These are phyloP conservation scores for Fusarium irregulare DNA, from an alignment of 2,329 filamentous ascomycete species.

Conservation along the genomic window DNA sequence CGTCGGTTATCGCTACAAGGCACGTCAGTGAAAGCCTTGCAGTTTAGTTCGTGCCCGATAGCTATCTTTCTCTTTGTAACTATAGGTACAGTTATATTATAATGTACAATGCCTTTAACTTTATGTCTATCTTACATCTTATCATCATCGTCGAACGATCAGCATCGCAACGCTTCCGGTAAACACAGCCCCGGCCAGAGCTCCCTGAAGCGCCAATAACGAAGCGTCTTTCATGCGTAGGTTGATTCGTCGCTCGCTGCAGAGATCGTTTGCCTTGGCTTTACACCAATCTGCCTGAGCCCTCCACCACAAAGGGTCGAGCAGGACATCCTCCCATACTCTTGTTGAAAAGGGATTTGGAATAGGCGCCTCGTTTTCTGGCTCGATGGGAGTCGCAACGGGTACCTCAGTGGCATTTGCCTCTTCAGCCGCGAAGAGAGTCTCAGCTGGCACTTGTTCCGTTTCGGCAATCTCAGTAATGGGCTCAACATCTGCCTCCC, in stretches of 20 bases:
- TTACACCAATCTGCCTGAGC: conserved; percentile 61
- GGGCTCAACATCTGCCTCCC: conserved; percentile 6
- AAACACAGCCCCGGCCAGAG: conserved; percentile 71
- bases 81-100: conserved; percentile 23
- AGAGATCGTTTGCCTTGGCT: conserved; percentile 66
- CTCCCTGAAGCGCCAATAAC: conserved; percentile 74
- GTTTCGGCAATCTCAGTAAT: conserved; percentile 9
- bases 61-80: not conserved
- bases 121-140: conserved; percentile 32
- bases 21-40: not conserved
- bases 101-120: conserved; percentile 36
- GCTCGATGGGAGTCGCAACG: conserved; percentile 1
- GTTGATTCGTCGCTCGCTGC: conserved; percentile 72
- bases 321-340: conserved; percentile 58
- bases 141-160: conserved; percentile 53
- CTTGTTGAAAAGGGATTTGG: conserved; percentile 1
- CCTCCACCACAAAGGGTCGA: conserved; percentile 60
- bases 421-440: not conserved
- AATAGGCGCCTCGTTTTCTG: conserved; percentile 12
- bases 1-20: conserved; percentile 5
- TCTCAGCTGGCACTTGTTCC: conserved; percentile 17
- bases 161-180: conserved; percentile 65
- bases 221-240: conserved; percentile 77
- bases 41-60: not conserved
- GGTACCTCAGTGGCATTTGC: conserved; percentile 10